A percentile compares a stretch with the other conserved stretches of the same genome.
Evolutionary conservation across 345 rosid genomes (phyloP).

Genomic region (Gossypium turneri): DNA sequence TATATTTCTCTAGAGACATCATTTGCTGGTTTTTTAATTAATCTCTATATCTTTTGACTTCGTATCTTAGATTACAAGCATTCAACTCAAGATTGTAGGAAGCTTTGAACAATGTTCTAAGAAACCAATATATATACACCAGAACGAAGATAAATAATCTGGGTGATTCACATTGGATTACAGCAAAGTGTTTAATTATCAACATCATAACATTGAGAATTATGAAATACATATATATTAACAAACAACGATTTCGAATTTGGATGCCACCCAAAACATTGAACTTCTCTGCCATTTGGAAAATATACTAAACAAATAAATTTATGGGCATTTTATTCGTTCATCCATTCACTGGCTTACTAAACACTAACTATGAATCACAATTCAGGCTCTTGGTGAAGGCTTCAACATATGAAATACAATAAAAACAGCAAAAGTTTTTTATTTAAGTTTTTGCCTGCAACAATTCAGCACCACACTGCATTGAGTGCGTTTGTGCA

Average conservation of each 20-base stretch:
- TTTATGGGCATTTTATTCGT: not conserved
- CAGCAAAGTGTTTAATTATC: conserved; percentile 2
- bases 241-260: too few species aligned
- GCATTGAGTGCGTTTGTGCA: not conserved
- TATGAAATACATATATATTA: too few species aligned
- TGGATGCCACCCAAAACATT: too few species aligned
- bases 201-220: too few species aligned
- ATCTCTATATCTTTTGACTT: too few species aligned
- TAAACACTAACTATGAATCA: not conserved
- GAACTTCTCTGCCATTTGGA: too few species aligned
- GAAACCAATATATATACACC: conserved; percentile 28
- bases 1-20: too few species aligned
- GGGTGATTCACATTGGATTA: conserved; percentile 25
- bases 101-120: conserved; percentile 12
- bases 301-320: not conserved
- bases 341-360: not conserved
- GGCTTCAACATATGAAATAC: not conserved
- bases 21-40: too few species aligned
- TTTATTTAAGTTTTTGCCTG: not conserved
- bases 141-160: conserved; percentile 17
- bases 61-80: too few species aligned
- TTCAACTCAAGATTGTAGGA: not conserved
- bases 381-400: not conserved
- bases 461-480: not conserved
- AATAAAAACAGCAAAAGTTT: not conserved